Evolutionary conservation across 2,329 filamentous ascomycete genomes (phyloP), one percentile per base, ranked within the genome.

Genomic region (Pyricularia sp.): DNA sequence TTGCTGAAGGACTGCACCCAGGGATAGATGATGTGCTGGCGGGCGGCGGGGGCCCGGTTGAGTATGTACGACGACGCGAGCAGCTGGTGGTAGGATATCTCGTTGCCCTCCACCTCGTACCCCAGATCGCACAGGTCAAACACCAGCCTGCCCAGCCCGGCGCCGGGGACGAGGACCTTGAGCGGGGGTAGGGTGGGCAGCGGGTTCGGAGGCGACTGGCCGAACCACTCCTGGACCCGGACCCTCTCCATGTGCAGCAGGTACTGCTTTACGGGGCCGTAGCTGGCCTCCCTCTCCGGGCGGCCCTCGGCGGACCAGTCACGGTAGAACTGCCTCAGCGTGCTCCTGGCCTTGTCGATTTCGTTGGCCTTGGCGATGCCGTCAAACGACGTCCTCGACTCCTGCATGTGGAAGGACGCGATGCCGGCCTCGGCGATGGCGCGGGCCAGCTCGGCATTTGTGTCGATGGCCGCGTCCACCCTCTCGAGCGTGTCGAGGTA

Each of bases 11-110:
- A 89, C 71, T 95, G 86, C 3, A 93, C 87, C 86, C 94, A 99
- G 0, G 95, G 95, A 75, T 91, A 92, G 67, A 99, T 84, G 10
- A 83, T 87, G 78, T 93, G 92, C 71, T 91, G 84, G 20, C 84
- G 84, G 0, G 85, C 85, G 1, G 78, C 76, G 0, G 81, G 74
- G 4, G 89, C 92, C 73, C 83, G 84, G 77, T 94, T 94, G 65
- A 94, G 85, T 20, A 94, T 86, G 76, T 92, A 90, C 0, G 86
- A 87, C 6, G 92, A 96, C 1, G 93, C 93, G 69, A 98, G 84
- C n/a, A 99, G 86, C 77, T 97, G 93, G 78, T 99, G 95, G 76
- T 97, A 98, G 2, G 94, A 97, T 71, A 98, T 97, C 79, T 99
- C 92, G 76, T 97, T 98, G 31, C 94, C 94, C 78, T 97, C 93